Evolutionary conservation across 2,329 filamentous ascomycete genomes (phyloP), one percentile per base, ranked within the genome.

Genomic region (Zymoseptoria ardabiliae): DNA sequence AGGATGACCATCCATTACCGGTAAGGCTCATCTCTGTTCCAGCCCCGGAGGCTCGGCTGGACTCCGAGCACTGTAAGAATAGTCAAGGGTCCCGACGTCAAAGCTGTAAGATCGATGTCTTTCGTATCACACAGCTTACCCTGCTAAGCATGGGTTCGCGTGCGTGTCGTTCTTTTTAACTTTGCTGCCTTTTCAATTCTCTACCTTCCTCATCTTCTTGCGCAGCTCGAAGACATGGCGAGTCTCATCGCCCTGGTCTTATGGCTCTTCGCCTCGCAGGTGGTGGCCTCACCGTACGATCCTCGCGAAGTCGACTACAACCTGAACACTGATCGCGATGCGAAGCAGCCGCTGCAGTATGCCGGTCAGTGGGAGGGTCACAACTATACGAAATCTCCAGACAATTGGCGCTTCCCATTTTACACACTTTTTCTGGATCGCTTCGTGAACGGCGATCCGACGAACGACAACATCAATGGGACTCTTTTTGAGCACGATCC

Each of bases 371-470:
- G 53, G 53, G 53, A 55, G 19, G 72, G 77, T 58, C 80, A 85
- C 65, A 69, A 68, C 5, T 86, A 81, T 63, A 69, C 73, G 23
- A 72, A 75, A 0, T 85, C 82, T 4, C 83, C 84, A 1, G 67
- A 73, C 0, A 85, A 82, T 62, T 86, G 84, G 84, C 77, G 84
- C 30, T 79, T 86, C 61, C 84, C 84, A 0, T 81, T 85, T 66
- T 86, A 86, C 66, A 84, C 82, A 1, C 69, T 86, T 45, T 85
- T 85, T 66, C 72, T 86, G 11, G 84, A 87, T 67, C 76, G 82
- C 59, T 87, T 81, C 66, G 82, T 85, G 50, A 86, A 87, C 65
- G 84, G 84, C n/a, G 81, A 87, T 64, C 84, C 84, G 5, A 76
- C 75, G 1, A 87, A 87, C 67, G 84, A 87, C 67, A 83, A 87